Percentiles rank a stretch among this genome's conserved stretches.
These are phyloP conservation scores for Erysimum cheiranthoides DNA, from an alignment of 345 rosid species.

Conservation along the genomic window DNA sequence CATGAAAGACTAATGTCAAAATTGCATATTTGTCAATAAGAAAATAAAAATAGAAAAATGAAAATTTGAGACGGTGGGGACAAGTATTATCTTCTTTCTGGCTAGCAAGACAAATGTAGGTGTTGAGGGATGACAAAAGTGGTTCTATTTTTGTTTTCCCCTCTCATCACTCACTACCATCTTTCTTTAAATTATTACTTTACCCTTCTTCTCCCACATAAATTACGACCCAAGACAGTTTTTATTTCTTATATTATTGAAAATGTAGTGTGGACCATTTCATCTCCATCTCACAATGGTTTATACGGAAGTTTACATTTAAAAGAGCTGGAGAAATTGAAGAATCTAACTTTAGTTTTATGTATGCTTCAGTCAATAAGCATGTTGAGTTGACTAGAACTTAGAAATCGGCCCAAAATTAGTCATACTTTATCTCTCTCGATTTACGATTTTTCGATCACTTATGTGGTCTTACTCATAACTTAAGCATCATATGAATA, in stretches of 20 bases:
- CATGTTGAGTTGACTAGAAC: not conserved
- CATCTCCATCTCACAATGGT: constrained; percentile 14
- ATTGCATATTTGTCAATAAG: constrained; percentile 25
- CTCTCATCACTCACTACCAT: constrained; percentile 45
- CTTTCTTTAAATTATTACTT: not conserved
- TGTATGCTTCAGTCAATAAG: constrained; percentile 1
- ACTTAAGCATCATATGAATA: not conserved
- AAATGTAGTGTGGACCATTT: constrained; percentile 31
- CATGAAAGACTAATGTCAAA: not conserved
- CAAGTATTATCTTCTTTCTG: constrained; percentile 50
- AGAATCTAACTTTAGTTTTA: not conserved
- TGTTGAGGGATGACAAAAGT: constrained; percentile 43
- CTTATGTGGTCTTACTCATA: not conserved
- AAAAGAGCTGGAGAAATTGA: not conserved
- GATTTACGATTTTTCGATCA: not conserved
- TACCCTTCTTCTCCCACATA: constrained; percentile 34
- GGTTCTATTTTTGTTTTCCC: constrained; percentile 45
- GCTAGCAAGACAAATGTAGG: constrained; percentile 46
- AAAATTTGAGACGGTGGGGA: constrained; percentile 47
- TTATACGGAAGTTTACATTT: not conserved
- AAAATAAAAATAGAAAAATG: constrained; percentile 2
- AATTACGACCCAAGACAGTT: constrained; percentile 20
- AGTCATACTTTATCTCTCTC: not conserved
- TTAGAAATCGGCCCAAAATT: not conserved
- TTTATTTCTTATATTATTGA: constrained; percentile 7